Evolutionary conservation across 2,329 filamentous ascomycete species (phyloP).

Genomic region (Claviceps pusilla): DNA sequence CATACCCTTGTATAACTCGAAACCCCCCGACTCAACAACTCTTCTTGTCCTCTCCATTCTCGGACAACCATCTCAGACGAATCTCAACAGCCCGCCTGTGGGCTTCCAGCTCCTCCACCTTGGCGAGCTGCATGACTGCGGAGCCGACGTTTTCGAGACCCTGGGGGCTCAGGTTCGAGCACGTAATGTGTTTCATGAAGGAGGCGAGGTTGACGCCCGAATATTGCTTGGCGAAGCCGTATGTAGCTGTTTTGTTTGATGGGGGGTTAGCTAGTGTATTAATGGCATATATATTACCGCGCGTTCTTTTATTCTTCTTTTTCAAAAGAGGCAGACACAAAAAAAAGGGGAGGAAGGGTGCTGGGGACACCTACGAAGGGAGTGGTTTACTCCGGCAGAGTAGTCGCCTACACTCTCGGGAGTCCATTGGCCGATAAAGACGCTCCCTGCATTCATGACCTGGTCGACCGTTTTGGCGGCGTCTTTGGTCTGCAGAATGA

Average conservation of each 20-base stretch:
- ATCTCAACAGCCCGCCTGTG: slow-evolving; percentile 85
- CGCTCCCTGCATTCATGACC: slow-evolving; percentile 87
- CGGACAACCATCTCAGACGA: slow-evolving; percentile 40
- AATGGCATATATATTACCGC: background rate
- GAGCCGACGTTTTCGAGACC: slow-evolving; percentile 72
- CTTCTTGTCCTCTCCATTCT: background rate
- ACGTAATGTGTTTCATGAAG: slow-evolving; percentile 96
- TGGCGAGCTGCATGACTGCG: slow-evolving; percentile 88
- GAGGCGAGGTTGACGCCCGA: slow-evolving; percentile 92
- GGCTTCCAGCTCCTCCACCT: slow-evolving; percentile 87
- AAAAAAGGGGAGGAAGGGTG: background rate
- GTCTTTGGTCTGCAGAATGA: slow-evolving; percentile 78
- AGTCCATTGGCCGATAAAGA: slow-evolving; percentile 93
- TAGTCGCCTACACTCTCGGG: slow-evolving; percentile 97
- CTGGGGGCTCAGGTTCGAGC: slow-evolving; percentile 72
- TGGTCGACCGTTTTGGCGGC: slow-evolving; percentile 58
- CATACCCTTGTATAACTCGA: too few relatives aligned
- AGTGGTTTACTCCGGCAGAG: slow-evolving; percentile 95
- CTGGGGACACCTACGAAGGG: slow-evolving; percentile 57
- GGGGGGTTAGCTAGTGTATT: background rate
- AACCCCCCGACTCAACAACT: too few relatives aligned
- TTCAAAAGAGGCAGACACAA: background rate
- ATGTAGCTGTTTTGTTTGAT: slow-evolving; percentile 51
- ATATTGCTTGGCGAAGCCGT: slow-evolving; percentile 96
- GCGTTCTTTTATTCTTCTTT: background rate